Evolutionary conservation across 2,329 filamentous ascomycete species (phyloP), one percentile per base, ranked within the genome.

Genomic region (Fusarium nelsonii): DNA sequence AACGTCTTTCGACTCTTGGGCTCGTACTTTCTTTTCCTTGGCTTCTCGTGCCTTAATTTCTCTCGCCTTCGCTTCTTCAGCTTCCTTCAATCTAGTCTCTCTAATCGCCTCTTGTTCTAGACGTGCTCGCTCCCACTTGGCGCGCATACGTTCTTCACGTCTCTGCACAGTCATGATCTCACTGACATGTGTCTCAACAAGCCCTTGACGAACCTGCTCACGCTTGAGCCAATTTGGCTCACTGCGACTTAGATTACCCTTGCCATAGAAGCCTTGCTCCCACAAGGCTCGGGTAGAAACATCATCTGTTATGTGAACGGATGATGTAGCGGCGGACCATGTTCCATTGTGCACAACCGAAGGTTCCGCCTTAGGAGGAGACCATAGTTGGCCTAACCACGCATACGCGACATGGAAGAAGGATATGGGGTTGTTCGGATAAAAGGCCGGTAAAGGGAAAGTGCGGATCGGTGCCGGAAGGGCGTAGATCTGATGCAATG

Each of bases 201-300:
- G 79, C 12, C 92, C 92, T 62, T 85, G 85, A 51, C 91, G 87
- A 30, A 91, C 89, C 78, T 92, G 91, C 79, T 97, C 93, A 67
- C 92, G 86, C 69, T 92, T 92, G 51, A 97, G 80, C 96, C 96
- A 99, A 72, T 90, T 96, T 4, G 95, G 95, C 78, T 99, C 95
- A 83, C 94, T 97, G 73, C 97, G 89, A 82, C 94, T 97, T 61
- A 98, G 83, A 73, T 85, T 95, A 44, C 96, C 96, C 79, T 97
- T 97, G 48, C 97, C 97, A 79, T 95, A 99, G 81, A 99, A 99
- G 7, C 96, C 96, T 82, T 97, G 93, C 79, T 97, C 92, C 96
- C 97, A 99, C 26, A 99, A 81, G 2, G 91, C 93, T 56, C 91
- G 86, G 66, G 97, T 90, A 5, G 93, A 90, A 57, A 85, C 84